A percentile compares a stretch with the other conserved stretches of the same genome.
Evolutionary conservation across 305 asterid species (phyloP).

Genomic region (Caryopteris hybrid): DNA sequence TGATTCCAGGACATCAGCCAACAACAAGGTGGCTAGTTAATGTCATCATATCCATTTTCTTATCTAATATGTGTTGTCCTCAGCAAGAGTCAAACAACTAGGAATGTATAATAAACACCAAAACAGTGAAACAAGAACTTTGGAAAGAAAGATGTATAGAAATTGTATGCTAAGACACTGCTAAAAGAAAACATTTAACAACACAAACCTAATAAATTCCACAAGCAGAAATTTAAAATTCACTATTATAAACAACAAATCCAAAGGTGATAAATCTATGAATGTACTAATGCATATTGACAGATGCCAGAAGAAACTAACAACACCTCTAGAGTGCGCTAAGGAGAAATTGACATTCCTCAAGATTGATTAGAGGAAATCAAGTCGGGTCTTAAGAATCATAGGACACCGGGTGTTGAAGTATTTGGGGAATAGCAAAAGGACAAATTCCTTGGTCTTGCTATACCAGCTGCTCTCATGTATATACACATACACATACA

Average conservation of each 20-base stretch:
- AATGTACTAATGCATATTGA: neutral
- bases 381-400: neutral
- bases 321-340: neutral
- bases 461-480: neutral
- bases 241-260: neutral
- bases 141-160: neutral
- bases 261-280: constrained; percentile 7
- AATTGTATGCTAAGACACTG: neutral
- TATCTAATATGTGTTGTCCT: neutral
- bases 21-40: neutral
- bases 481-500: neutral
- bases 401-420: neutral
- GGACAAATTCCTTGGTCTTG: neutral
- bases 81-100: neutral
- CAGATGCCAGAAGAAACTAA: neutral
- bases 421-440: neutral
- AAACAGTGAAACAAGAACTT: neutral
- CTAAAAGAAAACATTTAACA: neutral
- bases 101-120: neutral
- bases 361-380: neutral
- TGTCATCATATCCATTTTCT: neutral
- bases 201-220: neutral
- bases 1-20: neutral
- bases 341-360: neutral
- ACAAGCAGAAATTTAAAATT: neutral